Percentiles rank a stretch among this genome's conserved stretches.
phyloP scores from a whole-genome alignment of 371 early-diverging fungal genomes.

The Thermomucor indicae-seudaticae region DNA sequence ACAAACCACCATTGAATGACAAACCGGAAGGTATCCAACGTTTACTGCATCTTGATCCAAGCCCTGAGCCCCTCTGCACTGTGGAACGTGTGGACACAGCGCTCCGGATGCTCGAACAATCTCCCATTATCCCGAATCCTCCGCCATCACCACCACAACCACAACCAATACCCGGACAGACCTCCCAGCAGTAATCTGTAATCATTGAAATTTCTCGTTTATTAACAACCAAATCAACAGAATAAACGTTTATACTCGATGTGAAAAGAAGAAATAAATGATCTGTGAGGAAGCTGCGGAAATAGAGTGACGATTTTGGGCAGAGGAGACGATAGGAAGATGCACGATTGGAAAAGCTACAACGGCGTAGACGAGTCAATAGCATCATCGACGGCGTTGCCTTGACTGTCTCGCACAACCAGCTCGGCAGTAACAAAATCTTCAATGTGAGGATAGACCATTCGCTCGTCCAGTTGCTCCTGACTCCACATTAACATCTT shows the following conservation, averaged over 20 bases:
- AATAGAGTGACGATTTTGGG: too few relatives aligned
- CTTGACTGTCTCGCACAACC: slow-evolving; percentile 35
- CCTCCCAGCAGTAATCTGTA: too few relatives aligned
- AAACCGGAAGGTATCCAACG: slow-evolving; percentile 61
- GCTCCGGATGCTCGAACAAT: background rate
- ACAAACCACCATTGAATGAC: slow-evolving; percentile 47
- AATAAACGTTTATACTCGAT: too few relatives aligned
- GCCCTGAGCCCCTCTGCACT: slow-evolving; percentile 36
- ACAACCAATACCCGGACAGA: too few relatives aligned
- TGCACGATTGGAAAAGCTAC: background rate
- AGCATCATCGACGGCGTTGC: slow-evolving; percentile 23
- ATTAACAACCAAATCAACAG: too few relatives aligned
- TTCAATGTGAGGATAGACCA: slow-evolving; percentile 78
- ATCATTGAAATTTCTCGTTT: too few relatives aligned
- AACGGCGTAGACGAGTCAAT: slow-evolving; percentile 8
- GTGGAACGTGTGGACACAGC: slow-evolving; percentile 39
- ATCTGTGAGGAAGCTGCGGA: too few relatives aligned
- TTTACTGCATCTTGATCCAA: slow-evolving; percentile 49
- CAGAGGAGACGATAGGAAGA: too few relatives aligned
- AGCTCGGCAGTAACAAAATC: slow-evolving; percentile 82
- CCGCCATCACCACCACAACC: too few relatives aligned
- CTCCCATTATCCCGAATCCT: background rate
- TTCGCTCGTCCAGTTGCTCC: slow-evolving; percentile 76
- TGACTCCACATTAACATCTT: slow-evolving; percentile 93
- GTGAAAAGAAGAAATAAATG: too few relatives aligned